phyloP scores from a whole-genome alignment of 345 rosid genomes.

The Orychophragmus violaceus region DNA sequence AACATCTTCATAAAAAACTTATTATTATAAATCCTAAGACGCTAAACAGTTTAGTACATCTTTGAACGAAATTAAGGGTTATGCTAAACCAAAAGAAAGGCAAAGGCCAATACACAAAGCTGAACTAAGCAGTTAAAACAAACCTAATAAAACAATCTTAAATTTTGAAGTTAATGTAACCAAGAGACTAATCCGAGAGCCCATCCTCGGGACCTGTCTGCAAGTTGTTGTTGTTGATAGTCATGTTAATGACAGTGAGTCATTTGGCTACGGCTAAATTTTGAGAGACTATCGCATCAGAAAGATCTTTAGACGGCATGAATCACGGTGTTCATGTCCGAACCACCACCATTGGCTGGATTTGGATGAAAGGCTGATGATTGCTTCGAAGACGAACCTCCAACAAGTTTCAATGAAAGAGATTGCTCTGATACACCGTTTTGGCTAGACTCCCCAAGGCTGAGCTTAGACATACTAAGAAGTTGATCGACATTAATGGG shows the following conservation, averaged over 20 bases:
- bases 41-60: neutral
- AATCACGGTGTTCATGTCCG: conserved; percentile 48
- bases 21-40: neutral
- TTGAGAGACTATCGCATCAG: neutral
- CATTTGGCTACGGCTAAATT: conserved; percentile 7
- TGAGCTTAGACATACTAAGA: conserved; percentile 78
- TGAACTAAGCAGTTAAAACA: neutral
- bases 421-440: conserved; percentile 34
- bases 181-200: conserved; percentile 1
- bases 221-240: conserved; percentile 1
- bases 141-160: conserved; percentile 11
- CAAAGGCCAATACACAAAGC: neutral
- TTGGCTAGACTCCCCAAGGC: conserved; percentile 54
- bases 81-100: neutral
- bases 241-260: conserved; percentile 7
- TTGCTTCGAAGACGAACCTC: conserved; percentile 56
- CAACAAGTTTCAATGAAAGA: conserved; percentile 49
- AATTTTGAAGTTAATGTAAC: conserved; percentile 3
- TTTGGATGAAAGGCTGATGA: conserved; percentile 91
- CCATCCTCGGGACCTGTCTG: neutral
- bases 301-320: conserved; percentile 42
- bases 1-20: neutral
- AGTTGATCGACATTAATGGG: conserved; percentile 79
- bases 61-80: neutral
- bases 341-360: conserved; percentile 43